Percentiles rank a stretch among this genome's conserved stretches.
These are phyloP conservation scores for Leccinum disarticulatum DNA, from an alignment of 768 basidiomycete genomes.

Conservation along the genomic window DNA sequence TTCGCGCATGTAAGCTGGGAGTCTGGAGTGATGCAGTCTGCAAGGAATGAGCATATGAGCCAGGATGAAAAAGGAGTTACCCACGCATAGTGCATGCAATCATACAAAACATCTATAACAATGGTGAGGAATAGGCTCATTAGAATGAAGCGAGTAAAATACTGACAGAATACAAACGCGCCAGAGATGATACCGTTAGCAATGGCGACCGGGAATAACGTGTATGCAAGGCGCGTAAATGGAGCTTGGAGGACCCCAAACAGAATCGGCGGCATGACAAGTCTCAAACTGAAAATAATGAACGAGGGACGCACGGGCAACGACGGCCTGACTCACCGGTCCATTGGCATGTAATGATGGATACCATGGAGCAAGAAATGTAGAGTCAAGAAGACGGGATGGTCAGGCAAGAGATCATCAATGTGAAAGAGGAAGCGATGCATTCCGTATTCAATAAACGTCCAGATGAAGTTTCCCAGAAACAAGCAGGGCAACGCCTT, in stretches of 20 bases:
- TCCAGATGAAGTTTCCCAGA: slow-evolving; percentile 89
- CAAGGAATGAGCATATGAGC: slow-evolving; percentile 3
- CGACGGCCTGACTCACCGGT: slow-evolving; percentile 51
- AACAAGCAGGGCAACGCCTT: slow-evolving; percentile 72
- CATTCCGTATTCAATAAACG: slow-evolving; percentile 85
- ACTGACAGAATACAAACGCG: slow-evolving; percentile 68
- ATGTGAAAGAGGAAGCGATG: slow-evolving; percentile 99
- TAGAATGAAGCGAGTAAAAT: not conserved
- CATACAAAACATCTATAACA: slow-evolving; percentile 71
- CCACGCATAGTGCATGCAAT: slow-evolving; percentile 90
- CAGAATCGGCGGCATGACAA: slow-evolving; percentile 94
- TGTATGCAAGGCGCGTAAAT: slow-evolving; percentile 82
- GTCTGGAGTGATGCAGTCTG: slow-evolving; percentile 81
- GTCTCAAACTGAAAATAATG: slow-evolving; percentile 57
- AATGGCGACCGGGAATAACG: slow-evolving; percentile 76
- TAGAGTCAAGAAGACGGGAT: slow-evolving; percentile 70
- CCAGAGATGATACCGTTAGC: slow-evolving; percentile 94
- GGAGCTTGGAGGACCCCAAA: slow-evolving; percentile 79
- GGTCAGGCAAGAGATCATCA: slow-evolving; percentile 84
- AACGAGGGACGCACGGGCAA: not conserved
- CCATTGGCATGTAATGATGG: slow-evolving; percentile 98
- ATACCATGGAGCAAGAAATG: slow-evolving; percentile 96
- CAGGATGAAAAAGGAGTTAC: slow-evolving; percentile 27
- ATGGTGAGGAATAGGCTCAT: slow-evolving; percentile 9
- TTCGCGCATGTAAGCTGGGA: slow-evolving; percentile 83